phyloP scores from a whole-genome alignment of 108 stramenopile genomes.

The Cylindrotheca closterium region DNA sequence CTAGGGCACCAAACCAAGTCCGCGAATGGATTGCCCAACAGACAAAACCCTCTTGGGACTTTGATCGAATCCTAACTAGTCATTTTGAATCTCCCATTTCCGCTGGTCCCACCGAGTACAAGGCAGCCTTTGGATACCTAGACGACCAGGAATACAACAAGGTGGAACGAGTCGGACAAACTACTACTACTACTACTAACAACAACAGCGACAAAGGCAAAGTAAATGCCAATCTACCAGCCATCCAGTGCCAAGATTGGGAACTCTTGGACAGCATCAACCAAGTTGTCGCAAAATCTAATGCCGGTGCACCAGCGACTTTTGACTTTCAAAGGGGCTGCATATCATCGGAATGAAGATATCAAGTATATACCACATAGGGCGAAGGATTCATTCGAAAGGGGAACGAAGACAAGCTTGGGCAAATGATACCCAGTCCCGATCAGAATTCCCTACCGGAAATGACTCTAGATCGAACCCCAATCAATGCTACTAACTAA shows the following conservation, averaged over 20 bases:
- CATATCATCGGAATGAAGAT: neutral
- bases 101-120: slow-evolving; percentile 38
- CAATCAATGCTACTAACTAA: too few relatives aligned
- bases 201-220: too few relatives aligned
- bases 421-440: too few relatives aligned
- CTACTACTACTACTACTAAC: neutral
- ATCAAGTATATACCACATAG: too few relatives aligned
- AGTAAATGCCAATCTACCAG: slow-evolving; percentile 26
- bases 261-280: slow-evolving; percentile 51
- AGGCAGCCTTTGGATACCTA: slow-evolving; percentile 40
- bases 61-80: slow-evolving; percentile 59
- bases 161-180: neutral
- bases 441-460: too few relatives aligned
- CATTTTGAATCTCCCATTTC: slow-evolving; percentile 66
- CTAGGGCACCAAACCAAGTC: slow-evolving; percentile 47
- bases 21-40: slow-evolving; percentile 40
- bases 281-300: slow-evolving; percentile 47
- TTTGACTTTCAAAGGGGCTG: slow-evolving; percentile 54
- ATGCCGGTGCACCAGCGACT: slow-evolving; percentile 46
- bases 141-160: neutral
- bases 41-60: slow-evolving; percentile 27
- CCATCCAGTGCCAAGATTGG: slow-evolving; percentile 63
- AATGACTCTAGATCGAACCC: too few relatives aligned
- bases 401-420: too few relatives aligned
- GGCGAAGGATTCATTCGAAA: too few relatives aligned